Base-by-base conservation (phyloP, 139 green algal species). In the Picochlorum sp. region DNA sequence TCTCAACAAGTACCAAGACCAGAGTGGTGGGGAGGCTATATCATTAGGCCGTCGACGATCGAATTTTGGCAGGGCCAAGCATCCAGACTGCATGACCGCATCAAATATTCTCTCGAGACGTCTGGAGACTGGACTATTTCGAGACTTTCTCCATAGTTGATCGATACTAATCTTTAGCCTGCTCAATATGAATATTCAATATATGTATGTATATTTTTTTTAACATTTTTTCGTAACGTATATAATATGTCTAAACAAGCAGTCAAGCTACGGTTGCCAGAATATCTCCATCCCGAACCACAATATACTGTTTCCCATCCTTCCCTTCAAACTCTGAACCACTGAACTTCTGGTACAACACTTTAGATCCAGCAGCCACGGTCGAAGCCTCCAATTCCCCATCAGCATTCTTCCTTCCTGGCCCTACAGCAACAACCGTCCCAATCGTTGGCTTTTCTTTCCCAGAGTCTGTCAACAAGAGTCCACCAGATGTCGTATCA, bases 41-140 rank as follows among this genome's bases (percentile, higher is more conserved):
- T 85, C 24, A 61, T 96, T 26, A 58, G 66, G 5, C 89, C 88
- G 3, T 49, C 60, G 0, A 14, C 14, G 1, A 61, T 95, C 3
- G 88, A 96, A 67, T 96, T 96, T 53, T 96, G 88, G 88, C 83
- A 95, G 67, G 87, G 87, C 7, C 67, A 82, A 24, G 68, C 74
- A 30, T 76, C 53, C 20, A 76, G 88, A 13, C 67, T 95, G 63
- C 88, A 96, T 57, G 89, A 96, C 61, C 76, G 88, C 22, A 69
- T 94, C 43, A 45, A 45, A 8, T 93, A 81, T 62, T 57, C 14
- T 16, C 6, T 18, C 12, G 39, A n/a, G n/a, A n/a, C n/a, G n/a
- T n/a, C n/a, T n/a, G n/a, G n/a, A n/a, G n/a, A 45, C 20, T 45
- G 16, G 22, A 45, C 9, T 16, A 45, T 18, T 18, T 12, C 39